Evolutionary conservation across 2,329 filamentous ascomycete genomes (phyloP).

Genomic region (Pseudogymnoascus sp.): DNA sequence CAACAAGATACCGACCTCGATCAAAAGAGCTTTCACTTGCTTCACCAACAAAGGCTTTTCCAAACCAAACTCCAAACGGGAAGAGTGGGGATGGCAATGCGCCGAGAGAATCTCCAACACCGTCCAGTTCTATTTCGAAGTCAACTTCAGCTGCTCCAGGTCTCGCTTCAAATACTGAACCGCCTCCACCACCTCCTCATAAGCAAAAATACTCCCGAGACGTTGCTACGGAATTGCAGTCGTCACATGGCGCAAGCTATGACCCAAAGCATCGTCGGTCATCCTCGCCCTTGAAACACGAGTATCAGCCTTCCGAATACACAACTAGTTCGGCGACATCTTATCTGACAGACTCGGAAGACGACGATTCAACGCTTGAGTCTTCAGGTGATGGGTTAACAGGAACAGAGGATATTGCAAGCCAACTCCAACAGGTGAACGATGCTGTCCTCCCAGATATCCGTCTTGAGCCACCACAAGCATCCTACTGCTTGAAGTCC

Average conservation of each 20-base stretch:
- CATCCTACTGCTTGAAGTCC: slow-evolving; percentile 30
- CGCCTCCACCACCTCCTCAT: not conserved
- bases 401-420: slow-evolving; percentile 48
- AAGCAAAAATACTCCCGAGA: not conserved
- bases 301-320: slow-evolving; percentile 79
- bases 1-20: slow-evolving; percentile 3
- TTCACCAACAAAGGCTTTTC: not conserved
- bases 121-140: not conserved
- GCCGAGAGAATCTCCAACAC: not conserved
- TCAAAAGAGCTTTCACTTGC: not conserved
- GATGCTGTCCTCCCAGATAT: slow-evolving; percentile 18
- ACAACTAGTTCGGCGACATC: slow-evolving; percentile 56
- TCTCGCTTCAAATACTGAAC: not conserved
- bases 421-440: slow-evolving; percentile 34
- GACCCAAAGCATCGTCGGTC: slow-evolving; percentile 53
- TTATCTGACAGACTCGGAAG: slow-evolving; percentile 47
- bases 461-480: not conserved
- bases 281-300: slow-evolving; percentile 92
- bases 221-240: not conserved
- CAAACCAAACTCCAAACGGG: not conserved
- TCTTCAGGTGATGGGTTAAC: slow-evolving; percentile 41
- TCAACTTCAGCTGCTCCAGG: not conserved
- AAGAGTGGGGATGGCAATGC: not conserved
- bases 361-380: slow-evolving; percentile 41
- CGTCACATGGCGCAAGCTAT: not conserved